Evolutionary conservation across 768 basidiomycete genomes (phyloP).

Genomic region (Podaxis pistillaris): DNA sequence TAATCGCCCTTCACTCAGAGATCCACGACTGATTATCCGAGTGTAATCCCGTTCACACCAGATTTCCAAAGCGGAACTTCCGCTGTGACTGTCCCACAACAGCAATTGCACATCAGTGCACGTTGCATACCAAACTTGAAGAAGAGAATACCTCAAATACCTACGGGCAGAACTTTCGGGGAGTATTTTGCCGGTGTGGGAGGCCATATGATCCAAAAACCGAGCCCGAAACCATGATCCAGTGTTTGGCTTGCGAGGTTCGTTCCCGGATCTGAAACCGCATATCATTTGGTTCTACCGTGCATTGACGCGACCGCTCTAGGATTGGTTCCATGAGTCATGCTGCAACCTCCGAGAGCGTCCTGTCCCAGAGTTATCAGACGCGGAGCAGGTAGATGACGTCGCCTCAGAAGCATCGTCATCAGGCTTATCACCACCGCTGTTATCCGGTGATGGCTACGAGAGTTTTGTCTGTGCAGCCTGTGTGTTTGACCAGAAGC

Average conservation of each 20-base stretch:
- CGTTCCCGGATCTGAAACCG: conserved; percentile 25
- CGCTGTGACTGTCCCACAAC: conserved; percentile 83
- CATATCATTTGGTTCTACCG: background rate
- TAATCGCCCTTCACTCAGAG: conserved; percentile 1
- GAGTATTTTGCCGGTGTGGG: conserved; percentile 73
- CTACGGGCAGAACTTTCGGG: conserved; percentile 76
- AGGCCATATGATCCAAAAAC: conserved; percentile 67
- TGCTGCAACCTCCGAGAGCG: conserved; percentile 78
- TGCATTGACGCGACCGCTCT: conserved; percentile 4
- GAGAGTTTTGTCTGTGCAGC: conserved; percentile 71
- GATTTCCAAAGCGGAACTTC: conserved; percentile 80
- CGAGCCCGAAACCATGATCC: conserved; percentile 85
- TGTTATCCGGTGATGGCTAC: conserved; percentile 68
- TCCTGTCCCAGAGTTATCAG: conserved; percentile 28
- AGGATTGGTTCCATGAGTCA: conserved; percentile 94
- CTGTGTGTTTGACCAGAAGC: conserved; percentile 58
- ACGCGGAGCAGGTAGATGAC: conserved; percentile 34
- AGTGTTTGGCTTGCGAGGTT: conserved; percentile 85
- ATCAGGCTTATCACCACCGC: conserved; percentile 62
- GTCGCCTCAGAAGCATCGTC: conserved; percentile 61
- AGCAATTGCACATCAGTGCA: conserved; percentile 59
- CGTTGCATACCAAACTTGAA: conserved; percentile 54
- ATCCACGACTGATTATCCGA: background rate
- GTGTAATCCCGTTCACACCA: conserved; percentile 19
- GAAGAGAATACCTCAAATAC: conserved; percentile 55